Percentiles rank a stretch among this genome's conserved stretches.
phyloP scores from a whole-genome alignment of 257 asterid genomes.

The Ocimum tenuiflorum region DNA sequence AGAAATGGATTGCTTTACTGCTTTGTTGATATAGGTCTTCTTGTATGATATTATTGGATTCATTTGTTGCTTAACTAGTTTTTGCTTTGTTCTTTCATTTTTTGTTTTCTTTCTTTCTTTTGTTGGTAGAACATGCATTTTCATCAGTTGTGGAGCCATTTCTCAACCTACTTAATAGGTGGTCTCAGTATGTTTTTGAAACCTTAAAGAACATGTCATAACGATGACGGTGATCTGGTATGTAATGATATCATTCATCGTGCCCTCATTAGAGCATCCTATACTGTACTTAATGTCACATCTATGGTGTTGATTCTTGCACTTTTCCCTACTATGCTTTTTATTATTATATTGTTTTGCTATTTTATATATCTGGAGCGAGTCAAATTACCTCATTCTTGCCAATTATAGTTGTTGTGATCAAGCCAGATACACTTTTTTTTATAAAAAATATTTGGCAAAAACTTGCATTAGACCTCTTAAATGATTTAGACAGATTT shows the following conservation, averaged over 20 bases:
- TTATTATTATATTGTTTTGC: no score
- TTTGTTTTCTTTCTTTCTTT: not conserved
- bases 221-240: not conserved
- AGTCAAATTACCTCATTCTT: no score
- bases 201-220: slow-evolving; percentile 6
- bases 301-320: no score
- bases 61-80: slow-evolving; percentile 31
- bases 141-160: slow-evolving; percentile 5
- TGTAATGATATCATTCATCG: not conserved
- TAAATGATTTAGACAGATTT: no score
- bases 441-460: no score
- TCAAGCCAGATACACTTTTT: no score
- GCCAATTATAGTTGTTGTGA: no score
- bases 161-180: slow-evolving; percentile 2
- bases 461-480: no score
- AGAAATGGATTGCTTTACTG: slow-evolving; percentile 9
- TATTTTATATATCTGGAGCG: no score
- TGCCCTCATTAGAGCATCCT: not conserved
- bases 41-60: slow-evolving; percentile 47
- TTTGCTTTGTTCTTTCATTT: not conserved
- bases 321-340: no score
- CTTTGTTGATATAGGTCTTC: slow-evolving; percentile 21
- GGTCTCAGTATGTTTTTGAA: slow-evolving; percentile 17
- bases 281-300: no score
- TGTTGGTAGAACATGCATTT: slow-evolving; percentile 7